Conservation (phyloP, 352 stramenopile species). For the Pythium angustatum region DNA sequence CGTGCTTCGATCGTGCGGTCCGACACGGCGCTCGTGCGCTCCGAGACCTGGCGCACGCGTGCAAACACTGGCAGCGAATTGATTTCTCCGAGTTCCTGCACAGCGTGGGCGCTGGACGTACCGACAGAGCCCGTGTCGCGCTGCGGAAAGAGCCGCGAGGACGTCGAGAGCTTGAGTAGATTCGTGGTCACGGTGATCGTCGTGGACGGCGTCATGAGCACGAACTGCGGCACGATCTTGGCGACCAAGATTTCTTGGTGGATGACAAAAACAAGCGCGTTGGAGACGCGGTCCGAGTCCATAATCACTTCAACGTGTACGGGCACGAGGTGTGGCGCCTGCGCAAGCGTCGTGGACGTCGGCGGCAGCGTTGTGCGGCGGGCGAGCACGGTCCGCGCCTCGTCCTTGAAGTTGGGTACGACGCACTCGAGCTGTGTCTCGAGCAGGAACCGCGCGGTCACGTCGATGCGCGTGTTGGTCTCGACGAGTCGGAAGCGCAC, state of each 20-base stretch:
- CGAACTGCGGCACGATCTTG: slow-evolving; percentile 54
- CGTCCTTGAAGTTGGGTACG: slow-evolving; percentile 48
- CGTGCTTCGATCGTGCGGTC: slow-evolving; percentile 49
- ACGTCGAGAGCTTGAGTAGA: slow-evolving; percentile 47
- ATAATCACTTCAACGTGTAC: slow-evolving; percentile 62
- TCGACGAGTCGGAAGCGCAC: slow-evolving; percentile 52
- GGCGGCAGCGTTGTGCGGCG: slow-evolving; percentile 42
- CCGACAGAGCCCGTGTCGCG: too few species aligned
- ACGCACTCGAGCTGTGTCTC: slow-evolving; percentile 66
- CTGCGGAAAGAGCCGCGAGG: slow-evolving; percentile 13
- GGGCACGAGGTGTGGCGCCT: slow-evolving; percentile 50
- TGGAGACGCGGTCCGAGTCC: slow-evolving; percentile 56
- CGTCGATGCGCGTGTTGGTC: slow-evolving; percentile 37
- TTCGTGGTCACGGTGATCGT: slow-evolving; percentile 52
- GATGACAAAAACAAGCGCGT: slow-evolving; percentile 45
- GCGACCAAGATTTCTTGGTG: slow-evolving; percentile 54
- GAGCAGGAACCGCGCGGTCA: slow-evolving; percentile 46
- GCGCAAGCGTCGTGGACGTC: slow-evolving; percentile 42
- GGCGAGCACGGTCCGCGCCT: slow-evolving; percentile 37
- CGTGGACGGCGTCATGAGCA: slow-evolving; percentile 54
- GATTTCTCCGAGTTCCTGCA: slow-evolving; percentile 40
- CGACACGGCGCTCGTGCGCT: slow-evolving; percentile 49
- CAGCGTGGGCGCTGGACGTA: too few species aligned
- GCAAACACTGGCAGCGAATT: slow-evolving; percentile 53
- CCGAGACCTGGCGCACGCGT: slow-evolving; percentile 49